These are phyloP conservation scores for Rhizopogon vulgaris DNA, from an alignment of 768 basidiomycete species.

Conservation along the genomic window DNA sequence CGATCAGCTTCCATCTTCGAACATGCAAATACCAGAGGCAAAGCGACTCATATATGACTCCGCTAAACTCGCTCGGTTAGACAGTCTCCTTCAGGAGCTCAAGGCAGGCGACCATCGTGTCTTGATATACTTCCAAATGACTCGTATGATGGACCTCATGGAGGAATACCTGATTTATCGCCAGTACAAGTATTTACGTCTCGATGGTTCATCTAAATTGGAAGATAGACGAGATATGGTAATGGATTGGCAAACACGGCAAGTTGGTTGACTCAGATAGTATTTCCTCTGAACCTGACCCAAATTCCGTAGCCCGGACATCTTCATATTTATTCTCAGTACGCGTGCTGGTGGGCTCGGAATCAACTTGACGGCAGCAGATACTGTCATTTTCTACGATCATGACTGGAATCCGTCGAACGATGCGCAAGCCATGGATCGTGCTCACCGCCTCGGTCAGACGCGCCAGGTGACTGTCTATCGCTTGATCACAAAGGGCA, in stretches of 20 bases:
- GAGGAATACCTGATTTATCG: slow-evolving; percentile 97
- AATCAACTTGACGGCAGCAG: slow-evolving; percentile 85
- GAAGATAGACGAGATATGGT: slow-evolving; percentile 99
- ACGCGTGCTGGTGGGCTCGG: slow-evolving; percentile 95
- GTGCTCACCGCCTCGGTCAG: slow-evolving; percentile 93
- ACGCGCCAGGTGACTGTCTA: slow-evolving; percentile 97
- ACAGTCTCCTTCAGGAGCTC: slow-evolving; percentile 83
- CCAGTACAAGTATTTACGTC: slow-evolving; percentile 89
- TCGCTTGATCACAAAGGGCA: slow-evolving; percentile 87
- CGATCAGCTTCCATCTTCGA: slow-evolving; percentile 72
- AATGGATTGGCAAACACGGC: slow-evolving; percentile 98
- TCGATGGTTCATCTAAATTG: slow-evolving; percentile 91
- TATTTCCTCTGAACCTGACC: not conserved
- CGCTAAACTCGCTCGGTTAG: slow-evolving; percentile 89
- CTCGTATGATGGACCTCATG: slow-evolving; percentile 98
- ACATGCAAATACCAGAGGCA: slow-evolving; percentile 91
- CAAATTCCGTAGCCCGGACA: slow-evolving; percentile 53
- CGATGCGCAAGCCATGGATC: slow-evolving; percentile 97
- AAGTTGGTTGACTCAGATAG: slow-evolving; percentile 14
- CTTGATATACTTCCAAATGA: slow-evolving; percentile 99
- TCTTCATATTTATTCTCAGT: slow-evolving; percentile 89
- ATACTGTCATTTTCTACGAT: slow-evolving; percentile 22
- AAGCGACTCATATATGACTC: slow-evolving; percentile 95
- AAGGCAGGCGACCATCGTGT: slow-evolving; percentile 92
- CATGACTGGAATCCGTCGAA: slow-evolving; percentile 75